Evolutionary conservation across 2,329 filamentous ascomycete species (phyloP).

Genomic region (Cladosporium sp.): DNA sequence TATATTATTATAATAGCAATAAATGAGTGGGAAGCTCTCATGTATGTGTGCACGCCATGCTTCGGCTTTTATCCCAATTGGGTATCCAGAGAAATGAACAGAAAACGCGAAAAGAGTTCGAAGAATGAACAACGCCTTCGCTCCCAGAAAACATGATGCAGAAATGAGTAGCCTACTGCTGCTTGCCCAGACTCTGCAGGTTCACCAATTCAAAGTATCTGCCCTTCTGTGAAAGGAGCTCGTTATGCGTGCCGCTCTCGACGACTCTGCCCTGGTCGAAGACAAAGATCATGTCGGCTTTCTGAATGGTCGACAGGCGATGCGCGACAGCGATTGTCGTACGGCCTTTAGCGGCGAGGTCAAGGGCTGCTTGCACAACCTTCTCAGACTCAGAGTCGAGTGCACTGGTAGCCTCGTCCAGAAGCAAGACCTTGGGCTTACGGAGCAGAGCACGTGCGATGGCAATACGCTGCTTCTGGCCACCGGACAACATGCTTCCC

Average conservation of each 20-base stretch:
- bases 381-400: conserved; percentile 76
- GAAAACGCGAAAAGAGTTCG: background rate
- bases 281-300: conserved; percentile 94
- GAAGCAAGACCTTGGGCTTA: conserved; percentile 81
- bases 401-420: conserved; percentile 71
- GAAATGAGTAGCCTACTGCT: conserved; percentile 3
- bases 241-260: conserved; percentile 78
- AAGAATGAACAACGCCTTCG: background rate
- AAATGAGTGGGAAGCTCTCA: background rate
- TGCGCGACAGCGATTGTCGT: conserved; percentile 90
- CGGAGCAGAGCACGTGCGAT: conserved; percentile 89
- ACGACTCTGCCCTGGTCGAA: conserved; percentile 87
- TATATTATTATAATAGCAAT: background rate
- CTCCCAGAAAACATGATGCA: background rate
- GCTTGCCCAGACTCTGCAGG: conserved; percentile 37
- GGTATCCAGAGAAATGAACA: background rate
- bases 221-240: conserved; percentile 42
- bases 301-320: conserved; percentile 86
- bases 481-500: conserved; percentile 80
- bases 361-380: conserved; percentile 76
- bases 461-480: conserved; percentile 91
- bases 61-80: background rate
- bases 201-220: conserved; percentile 45
- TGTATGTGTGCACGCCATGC: background rate
- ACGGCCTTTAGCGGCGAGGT: conserved; percentile 73